Base-by-base conservation (phyloP, 306 rosid species). In the Cucurbita ficifolia region DNA sequence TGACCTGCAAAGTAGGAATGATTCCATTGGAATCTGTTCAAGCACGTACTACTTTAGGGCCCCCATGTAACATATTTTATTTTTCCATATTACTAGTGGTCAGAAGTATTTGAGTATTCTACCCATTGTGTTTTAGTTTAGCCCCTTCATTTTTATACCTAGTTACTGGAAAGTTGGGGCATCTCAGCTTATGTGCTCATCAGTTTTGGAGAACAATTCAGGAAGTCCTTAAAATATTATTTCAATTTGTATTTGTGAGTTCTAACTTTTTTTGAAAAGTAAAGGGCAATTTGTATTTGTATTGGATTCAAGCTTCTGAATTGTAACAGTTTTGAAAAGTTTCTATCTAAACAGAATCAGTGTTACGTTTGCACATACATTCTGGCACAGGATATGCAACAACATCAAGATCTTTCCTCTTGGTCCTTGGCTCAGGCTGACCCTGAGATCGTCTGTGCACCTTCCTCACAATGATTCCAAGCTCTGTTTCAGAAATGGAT, bases 311-410 rank as follows among this genome's bases (percentile, higher is more conserved):
- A 58, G 64, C 5, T 58, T 60, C 17, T 50, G 5, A 35, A 56
- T 60, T 73, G 72, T 78, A 74, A 76, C 2, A 24, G 29, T 24
- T 24, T 24, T 24, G 29, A 24, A 24, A 24, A 24, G 29, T 24
- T 24, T 24, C 29, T 24, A 24, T 24, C 33, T 29, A 29, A 29
- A 29, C 74, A 36, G 78, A 62, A 74, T 70, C 45, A 4, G 68
- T 67, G 12, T 12, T 56, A 29, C 48, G 76, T 56, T 76, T 69
- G 73, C 87, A 84, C 88, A 82, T 80, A 64, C 91, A 81, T 59
- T 84, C 83, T 1, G 85, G 87, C 38, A 84, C 64, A 18, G 91
- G 88, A n/a, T 82, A 75, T 3, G 91, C 86, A 72, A 84, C 45
- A 29, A 82, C 88, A 74, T 87, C 87, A 42, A 82, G 57, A 42